Evolutionary conservation across 176 grass and related monocot genomes (phyloP).

Genomic region (Oryza longistaminata): DNA sequence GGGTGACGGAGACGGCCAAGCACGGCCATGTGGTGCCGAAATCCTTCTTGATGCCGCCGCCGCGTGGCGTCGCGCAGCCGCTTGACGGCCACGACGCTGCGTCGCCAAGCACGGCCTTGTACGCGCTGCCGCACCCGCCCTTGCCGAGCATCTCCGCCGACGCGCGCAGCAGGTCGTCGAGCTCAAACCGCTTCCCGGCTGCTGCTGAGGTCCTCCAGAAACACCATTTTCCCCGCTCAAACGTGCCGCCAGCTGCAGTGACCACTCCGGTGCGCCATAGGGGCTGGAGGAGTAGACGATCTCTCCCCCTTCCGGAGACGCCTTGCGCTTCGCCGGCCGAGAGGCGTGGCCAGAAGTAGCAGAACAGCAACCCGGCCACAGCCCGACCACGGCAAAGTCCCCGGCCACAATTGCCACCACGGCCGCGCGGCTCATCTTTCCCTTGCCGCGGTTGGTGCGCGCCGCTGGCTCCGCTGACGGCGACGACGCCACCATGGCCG

Average conservation of each 20-base stretch:
- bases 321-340: conserved; percentile 38
- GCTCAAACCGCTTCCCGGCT: conserved; percentile 60
- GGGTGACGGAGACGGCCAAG: conserved; percentile 72
- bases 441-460: conserved; percentile 30
- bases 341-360: conserved; percentile 96
- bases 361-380: conserved; percentile 85
- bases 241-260: conserved; percentile 31
- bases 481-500: conserved; percentile 54
- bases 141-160: conserved; percentile 99
- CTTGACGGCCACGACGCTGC: conserved; percentile 80
- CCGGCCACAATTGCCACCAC: conserved; percentile 75
- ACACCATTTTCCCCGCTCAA: conserved; percentile 86
- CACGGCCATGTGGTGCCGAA: conserved; percentile 86
- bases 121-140: conserved; percentile 80
- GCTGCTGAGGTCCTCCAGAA: conserved; percentile 44
- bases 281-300: conserved; percentile 98
- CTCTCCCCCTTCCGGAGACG: conserved; percentile 84
- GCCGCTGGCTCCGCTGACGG: conserved; percentile 45
- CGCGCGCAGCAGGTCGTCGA: conserved; percentile 88
- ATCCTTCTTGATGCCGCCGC: conserved; percentile 58
- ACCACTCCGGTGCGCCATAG: conserved; percentile 54
- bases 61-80: conserved; percentile 67
- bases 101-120: conserved; percentile 89
- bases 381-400: conserved; percentile 77
- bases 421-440: conserved; percentile 65